These are phyloP conservation scores for Pterocarpus macrocarpus DNA, from an alignment of 306 rosid genomes.

Conservation along the genomic window DNA sequence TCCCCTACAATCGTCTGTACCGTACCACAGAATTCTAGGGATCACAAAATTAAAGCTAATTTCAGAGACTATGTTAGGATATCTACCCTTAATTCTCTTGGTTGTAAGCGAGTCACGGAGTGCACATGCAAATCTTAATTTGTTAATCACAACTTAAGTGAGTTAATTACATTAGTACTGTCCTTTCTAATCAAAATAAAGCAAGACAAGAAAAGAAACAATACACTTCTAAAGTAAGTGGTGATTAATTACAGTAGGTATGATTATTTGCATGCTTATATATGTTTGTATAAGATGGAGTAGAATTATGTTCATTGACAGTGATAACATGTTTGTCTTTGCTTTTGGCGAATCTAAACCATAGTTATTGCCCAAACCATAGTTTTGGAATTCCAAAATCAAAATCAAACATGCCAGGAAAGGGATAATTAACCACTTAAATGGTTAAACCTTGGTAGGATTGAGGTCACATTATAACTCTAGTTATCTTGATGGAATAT, in stretches of 20 bases:
- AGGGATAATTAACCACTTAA: conserved; percentile 11
- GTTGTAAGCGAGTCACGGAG: conserved; percentile 40
- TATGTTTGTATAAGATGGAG: conserved; percentile 20
- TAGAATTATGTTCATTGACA: conserved; percentile 42
- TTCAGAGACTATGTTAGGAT: background rate
- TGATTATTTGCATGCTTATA: background rate
- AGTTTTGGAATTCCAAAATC: no score
- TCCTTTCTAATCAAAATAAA: background rate
- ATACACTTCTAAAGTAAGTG: background rate
- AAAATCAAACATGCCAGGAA: background rate
- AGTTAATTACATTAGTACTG: background rate
- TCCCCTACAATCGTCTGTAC: conserved; percentile 53
- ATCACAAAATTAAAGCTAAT: conserved; percentile 49
- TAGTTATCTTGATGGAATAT: conserved; percentile 34
- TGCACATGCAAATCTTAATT: conserved; percentile 60
- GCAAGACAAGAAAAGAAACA: background rate
- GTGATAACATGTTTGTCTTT: background rate
- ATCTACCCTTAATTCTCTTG: conserved; percentile 19
- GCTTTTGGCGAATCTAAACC: no score
- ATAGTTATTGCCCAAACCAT: no score
- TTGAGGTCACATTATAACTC: conserved; percentile 28
- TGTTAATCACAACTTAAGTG: background rate
- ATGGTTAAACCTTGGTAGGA: background rate
- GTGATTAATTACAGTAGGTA: background rate
- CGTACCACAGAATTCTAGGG: conserved; percentile 55